Evolutionary conservation across 768 basidiomycete species (phyloP).

Genomic region (Xerocomellus chrysenteron): DNA sequence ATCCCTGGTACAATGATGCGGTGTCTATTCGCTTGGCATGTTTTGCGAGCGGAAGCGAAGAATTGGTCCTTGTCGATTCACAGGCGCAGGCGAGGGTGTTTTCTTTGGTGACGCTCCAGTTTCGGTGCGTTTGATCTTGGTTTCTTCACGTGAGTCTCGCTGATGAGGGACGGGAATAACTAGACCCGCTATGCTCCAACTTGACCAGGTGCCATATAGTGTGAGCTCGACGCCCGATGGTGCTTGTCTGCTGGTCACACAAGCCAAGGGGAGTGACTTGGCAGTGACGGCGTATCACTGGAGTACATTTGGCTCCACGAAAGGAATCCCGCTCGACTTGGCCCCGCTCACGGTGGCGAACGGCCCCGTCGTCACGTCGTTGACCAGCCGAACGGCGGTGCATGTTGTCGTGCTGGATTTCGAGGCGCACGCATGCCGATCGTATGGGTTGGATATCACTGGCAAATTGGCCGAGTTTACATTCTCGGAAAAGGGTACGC

Average conservation of each 20-base stretch:
- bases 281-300: slow-evolving; percentile 49
- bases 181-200: too few species aligned
- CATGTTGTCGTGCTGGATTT: slow-evolving; percentile 10
- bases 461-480: slow-evolving; percentile 55
- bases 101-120: slow-evolving; percentile 16
- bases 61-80: slow-evolving; percentile 50
- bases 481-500: slow-evolving; percentile 45
- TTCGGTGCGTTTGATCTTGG: too few species aligned
- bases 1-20: slow-evolving; percentile 40
- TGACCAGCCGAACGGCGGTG: slow-evolving; percentile 41
- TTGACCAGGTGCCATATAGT: too few species aligned
- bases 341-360: slow-evolving; percentile 22
- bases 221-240: slow-evolving; percentile 52
- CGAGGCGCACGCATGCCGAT: slow-evolving; percentile 33
- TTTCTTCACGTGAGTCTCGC: too few species aligned
- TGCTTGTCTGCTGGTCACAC: slow-evolving; percentile 45
- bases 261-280: slow-evolving; percentile 14
- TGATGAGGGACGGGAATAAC: too few species aligned
- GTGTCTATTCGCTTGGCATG: slow-evolving; percentile 34
- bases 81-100: slow-evolving; percentile 46
- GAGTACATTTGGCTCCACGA: slow-evolving; percentile 52
- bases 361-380: slow-evolving; percentile 41
- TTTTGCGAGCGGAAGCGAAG: slow-evolving; percentile 52
- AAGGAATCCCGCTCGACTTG: slow-evolving; percentile 42
- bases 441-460: slow-evolving; percentile 51